phyloP scores from a whole-genome alignment of 2,329 filamentous ascomycete species.

The Xylariaceae sp. region DNA sequence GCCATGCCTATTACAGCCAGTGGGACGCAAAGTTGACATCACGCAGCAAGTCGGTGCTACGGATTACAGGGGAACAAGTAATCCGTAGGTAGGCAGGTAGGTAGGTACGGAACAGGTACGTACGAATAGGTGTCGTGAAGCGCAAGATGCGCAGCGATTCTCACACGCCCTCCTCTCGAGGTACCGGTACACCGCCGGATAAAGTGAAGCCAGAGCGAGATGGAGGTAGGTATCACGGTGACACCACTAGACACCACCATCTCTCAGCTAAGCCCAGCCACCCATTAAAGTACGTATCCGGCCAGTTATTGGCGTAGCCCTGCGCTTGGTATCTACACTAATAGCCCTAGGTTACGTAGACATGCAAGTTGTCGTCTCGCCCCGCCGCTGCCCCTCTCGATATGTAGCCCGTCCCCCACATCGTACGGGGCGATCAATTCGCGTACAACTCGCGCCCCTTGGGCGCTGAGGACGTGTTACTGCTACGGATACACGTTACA shows the following conservation, averaged over 20 bases:
- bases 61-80: neutral
- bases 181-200: conserved; percentile 16
- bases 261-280: conserved; percentile 19
- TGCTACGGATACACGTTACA: conserved; percentile 16
- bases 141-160: neutral
- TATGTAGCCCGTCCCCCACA: conserved; percentile 2
- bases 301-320: conserved; percentile 11
- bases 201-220: conserved; percentile 5
- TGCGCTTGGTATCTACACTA: conserved; percentile 5
- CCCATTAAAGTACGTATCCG: conserved; percentile 5
- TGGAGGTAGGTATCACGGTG: conserved; percentile 8
- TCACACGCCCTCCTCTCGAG: neutral
- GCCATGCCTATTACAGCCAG: neutral
- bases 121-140: neutral
- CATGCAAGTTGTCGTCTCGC: conserved; percentile 9
- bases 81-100: too few species aligned
- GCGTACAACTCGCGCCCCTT: conserved; percentile 1
- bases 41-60: neutral
- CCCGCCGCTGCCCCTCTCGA: neutral
- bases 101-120: too few species aligned
- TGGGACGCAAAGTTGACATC: conserved; percentile 7
- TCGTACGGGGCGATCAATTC: neutral
- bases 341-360: neutral
- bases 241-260: conserved; percentile 8
- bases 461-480: neutral